Evolutionary conservation across 106 monocot species (phyloP), one percentile per base, ranked within the genome.

Genomic region (Acanthochlamys bracteata): DNA sequence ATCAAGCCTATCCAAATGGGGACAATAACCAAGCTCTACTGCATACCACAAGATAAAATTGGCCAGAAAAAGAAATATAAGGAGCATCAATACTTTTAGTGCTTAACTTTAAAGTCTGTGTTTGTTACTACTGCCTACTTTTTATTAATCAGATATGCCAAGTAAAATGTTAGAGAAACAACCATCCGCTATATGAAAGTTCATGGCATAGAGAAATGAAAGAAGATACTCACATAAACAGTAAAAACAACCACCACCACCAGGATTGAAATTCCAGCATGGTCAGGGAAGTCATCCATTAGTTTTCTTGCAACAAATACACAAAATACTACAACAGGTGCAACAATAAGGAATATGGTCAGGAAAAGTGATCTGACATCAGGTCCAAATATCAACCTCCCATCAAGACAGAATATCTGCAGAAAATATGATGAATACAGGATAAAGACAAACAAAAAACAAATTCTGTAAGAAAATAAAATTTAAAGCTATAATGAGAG

Each of bases 341-440:
- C 90, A 63, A 85, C 74, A 47, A 96, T 91, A 24, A 96, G 90
- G 61, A 80, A 87, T 40, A 96, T 65, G 19, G 95, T 96, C 56
- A 96, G 80, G 71, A 96, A 88, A 33, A 96, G 59, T 15, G 87
- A 90, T 74, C 84, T 78, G 60, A 73, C 88, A 82, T 91, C 90
- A 58, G 95, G 95, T 66, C 95, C 95, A 83, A 90, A 96, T 74
- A 96, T 91, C 57, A 96, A 71, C 62, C 88, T 82, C 65, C 95
- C 95, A 63, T 75, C 66, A 59, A 90, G 80, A 68, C 82, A 70
- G 76, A 96, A 96, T 72, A 74, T 69, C 95, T 96, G 84, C 83
- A 80, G 11, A 66, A 25, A 10, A 21, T 55, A 55, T 20, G 55
- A 17, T 10, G 20, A 49, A 14, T 14, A 13, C 55, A 55, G 20